Evolutionary conservation across 768 basidiomycete genomes (phyloP), one percentile per base, ranked within the genome.

Genomic region (Tylopilus rubrobrunneus): DNA sequence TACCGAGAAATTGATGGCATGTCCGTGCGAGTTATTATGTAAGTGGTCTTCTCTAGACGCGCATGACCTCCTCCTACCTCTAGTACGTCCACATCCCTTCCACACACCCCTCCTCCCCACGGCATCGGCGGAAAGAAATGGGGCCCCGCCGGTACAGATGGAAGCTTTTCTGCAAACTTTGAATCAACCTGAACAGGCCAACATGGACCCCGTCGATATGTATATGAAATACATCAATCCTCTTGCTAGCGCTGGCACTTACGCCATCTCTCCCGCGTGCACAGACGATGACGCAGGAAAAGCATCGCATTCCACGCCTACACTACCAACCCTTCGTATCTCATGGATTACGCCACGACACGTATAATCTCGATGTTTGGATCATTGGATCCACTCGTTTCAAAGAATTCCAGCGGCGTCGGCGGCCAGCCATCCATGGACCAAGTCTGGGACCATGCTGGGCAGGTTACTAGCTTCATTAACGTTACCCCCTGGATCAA

Each of bases 221-320:
- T 95, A 86, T 86, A 73, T 72, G 62, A 48, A 79, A 46, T 76
- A 86, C 68, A 77, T 94, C 52, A 41, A 80, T 10, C 85, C 85
- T 45, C 76, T 89, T 53, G 89, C 21, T 86, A 84, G 71, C 58
- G 56, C 2, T 19, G 19, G 19, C 19, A 19, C 19, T 19, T 19
- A 1, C 19, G 72, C 88, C 34, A 68, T 82, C 55, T 77, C 19
- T 19, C 19, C 19, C 19, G 19, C 19, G 19, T 19, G 19, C 19
- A 19, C 19, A 19, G 19, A 19, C 19, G 78, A 77, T 41, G 73
- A 79, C 1, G 61, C 62, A 33, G 78, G 70, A 19, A 19, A 19
- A 19, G 19, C 19, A 19, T 36, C 84, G 86, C 68, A 48, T 47
- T 85, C 48, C 94, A 97, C 66, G 85, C 73, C 67, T 96, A 97